Evolutionary conservation across 306 rosid genomes (phyloP).

Genomic region (Parietaria judaica): DNA sequence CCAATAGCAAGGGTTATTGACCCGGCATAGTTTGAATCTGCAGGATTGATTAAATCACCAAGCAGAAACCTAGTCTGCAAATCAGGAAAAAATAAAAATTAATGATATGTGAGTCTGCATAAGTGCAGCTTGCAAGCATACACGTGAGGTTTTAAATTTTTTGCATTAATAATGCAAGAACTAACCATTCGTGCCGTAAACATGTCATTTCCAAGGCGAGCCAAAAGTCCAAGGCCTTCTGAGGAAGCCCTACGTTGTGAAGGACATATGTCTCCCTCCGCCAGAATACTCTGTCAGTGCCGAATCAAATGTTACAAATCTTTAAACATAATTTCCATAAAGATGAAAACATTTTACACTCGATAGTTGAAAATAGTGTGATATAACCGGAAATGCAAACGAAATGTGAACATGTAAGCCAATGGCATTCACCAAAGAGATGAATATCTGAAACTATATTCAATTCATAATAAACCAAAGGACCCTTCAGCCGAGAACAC

Average conservation of each 20-base stretch:
- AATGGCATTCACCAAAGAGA: no score
- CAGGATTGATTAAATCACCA: constrained; percentile 67
- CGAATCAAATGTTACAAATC: constrained; percentile 14
- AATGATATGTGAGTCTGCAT: constrained; percentile 9
- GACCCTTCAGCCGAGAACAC: no score
- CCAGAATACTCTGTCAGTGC: constrained; percentile 64
- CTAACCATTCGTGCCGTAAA: constrained; percentile 92
- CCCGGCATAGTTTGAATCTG: constrained; percentile 68
- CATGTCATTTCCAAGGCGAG: constrained; percentile 89
- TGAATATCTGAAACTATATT: no score
- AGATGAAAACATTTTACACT: constrained; percentile 8
- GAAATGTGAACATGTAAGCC: no score
- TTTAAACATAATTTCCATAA: neutral
- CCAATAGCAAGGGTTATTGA: constrained; percentile 92
- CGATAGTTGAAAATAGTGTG: neutral
- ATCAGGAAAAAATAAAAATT: constrained; percentile 10
- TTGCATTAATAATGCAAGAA: constrained; percentile 18
- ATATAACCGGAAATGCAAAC: no score
- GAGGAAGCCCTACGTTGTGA: constrained; percentile 85
- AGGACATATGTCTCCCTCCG: constrained; percentile 83
- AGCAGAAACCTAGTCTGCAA: constrained; percentile 78
- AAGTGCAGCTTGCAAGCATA: neutral
- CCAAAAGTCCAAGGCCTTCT: constrained; percentile 86
- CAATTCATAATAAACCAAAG: no score
- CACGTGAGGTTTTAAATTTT: constrained; percentile 5